Evolutionary conservation across 2,329 filamentous ascomycete genomes (phyloP).

Genomic region (Aureobasidium sp.): DNA sequence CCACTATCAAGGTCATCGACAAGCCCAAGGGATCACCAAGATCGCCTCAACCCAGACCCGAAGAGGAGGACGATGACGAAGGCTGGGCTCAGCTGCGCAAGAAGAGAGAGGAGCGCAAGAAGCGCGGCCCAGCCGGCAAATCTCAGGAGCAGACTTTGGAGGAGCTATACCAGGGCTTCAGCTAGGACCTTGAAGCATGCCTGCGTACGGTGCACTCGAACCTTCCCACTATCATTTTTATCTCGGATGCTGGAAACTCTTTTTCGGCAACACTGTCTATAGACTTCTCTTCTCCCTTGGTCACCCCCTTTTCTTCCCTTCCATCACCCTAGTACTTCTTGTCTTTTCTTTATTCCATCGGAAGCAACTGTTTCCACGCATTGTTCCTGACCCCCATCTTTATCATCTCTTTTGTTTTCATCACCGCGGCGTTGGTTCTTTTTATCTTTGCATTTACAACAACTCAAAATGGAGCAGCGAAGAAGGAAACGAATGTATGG

Average conservation of each 20-base stretch:
- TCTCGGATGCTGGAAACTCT: neutral
- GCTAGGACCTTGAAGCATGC: conserved; percentile 11
- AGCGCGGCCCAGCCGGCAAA: conserved; percentile 29
- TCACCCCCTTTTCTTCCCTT: conserved; percentile 1
- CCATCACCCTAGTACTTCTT: conserved; percentile 21
- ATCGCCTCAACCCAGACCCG: conserved; percentile 20
- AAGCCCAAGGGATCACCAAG: conserved; percentile 39
- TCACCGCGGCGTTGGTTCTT: conserved; percentile 4
- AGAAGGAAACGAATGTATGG: conserved; percentile 14
- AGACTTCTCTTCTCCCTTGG: conserved; percentile 14
- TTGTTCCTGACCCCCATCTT: neutral
- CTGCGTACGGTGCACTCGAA: neutral
- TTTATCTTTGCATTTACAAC: conserved; percentile 14
- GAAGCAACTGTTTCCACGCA: neutral
- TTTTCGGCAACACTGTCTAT: conserved; percentile 14
- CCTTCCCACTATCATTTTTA: neutral
- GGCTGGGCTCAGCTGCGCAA: conserved; percentile 39
- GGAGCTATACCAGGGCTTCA: conserved; percentile 33
- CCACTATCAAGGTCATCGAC: conserved; percentile 39
- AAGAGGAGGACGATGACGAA: conserved; percentile 37
- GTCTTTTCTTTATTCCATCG: conserved; percentile 2
- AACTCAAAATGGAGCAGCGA: conserved; percentile 10
- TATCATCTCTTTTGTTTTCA: conserved; percentile 16
- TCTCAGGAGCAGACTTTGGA: conserved; percentile 30
- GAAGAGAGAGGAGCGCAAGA: conserved; percentile 39